Percentiles rank a stretch among this genome's conserved stretches.
Conservation (phyloP, 345 rosid genomes). For the Eucalyptus cloeziana region DNA sequence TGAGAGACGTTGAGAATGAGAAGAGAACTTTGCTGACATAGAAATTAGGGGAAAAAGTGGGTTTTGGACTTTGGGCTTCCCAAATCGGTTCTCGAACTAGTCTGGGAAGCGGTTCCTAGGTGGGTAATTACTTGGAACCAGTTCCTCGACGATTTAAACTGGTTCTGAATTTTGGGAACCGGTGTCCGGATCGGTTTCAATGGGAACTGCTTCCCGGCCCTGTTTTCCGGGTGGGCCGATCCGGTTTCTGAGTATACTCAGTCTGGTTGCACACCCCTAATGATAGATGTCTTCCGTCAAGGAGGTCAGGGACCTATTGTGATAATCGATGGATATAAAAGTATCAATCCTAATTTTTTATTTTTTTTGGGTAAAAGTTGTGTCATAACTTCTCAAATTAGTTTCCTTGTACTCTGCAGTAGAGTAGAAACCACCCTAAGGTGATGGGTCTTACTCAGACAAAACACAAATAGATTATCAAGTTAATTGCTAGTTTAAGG, state of each 20-base stretch:
- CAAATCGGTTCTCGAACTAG: fast-evolving
- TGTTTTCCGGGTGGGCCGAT: fast-evolving
- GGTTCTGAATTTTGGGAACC: fast-evolving
- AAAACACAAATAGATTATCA: neutral
- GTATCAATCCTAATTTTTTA: neutral
- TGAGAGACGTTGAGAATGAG: fast-evolving
- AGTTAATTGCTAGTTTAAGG: neutral
- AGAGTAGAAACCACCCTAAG: neutral
- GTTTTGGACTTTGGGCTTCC: too few species aligned
- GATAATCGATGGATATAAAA: neutral
- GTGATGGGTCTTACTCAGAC: neutral
- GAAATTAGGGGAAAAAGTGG: too few species aligned
- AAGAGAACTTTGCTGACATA: fast-evolving
- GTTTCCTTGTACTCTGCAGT: neutral
- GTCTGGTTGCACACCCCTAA: fast-evolving
- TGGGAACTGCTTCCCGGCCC: fast-evolving
- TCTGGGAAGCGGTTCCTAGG: fast-evolving
- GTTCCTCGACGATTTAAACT: too few species aligned
- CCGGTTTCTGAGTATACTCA: fast-evolving
- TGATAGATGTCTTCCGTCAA: neutral
- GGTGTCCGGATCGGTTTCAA: fast-evolving
- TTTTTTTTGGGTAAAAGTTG: neutral
- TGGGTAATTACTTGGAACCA: too few species aligned
- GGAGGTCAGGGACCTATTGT: neutral
- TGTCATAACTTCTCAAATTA: neutral